These are phyloP conservation scores for Solanum pennellii DNA, from an alignment of 257 asterid genomes.

Conservation along the genomic window DNA sequence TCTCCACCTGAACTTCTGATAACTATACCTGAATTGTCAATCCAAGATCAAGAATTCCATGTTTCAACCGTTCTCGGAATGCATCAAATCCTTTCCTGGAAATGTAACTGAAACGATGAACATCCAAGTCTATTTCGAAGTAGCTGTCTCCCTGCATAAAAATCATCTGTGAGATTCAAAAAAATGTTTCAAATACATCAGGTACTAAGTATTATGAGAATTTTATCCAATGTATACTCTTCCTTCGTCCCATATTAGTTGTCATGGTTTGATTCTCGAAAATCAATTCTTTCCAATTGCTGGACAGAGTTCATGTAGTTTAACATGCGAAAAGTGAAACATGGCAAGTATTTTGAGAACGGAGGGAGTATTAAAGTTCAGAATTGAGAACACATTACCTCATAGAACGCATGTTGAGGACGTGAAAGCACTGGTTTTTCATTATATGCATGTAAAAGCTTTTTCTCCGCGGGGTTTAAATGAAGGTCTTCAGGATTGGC, in stretches of 20 bases:
- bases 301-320: not conserved
- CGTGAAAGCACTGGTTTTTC: constrained; percentile 94
- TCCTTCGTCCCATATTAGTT: not conserved
- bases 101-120: constrained; percentile 86
- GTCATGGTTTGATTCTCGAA: not conserved
- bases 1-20: not conserved
- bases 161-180: not conserved
- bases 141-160: constrained; percentile 57
- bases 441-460: constrained; percentile 70
- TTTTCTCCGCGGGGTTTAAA: constrained; percentile 66
- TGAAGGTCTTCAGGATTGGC: constrained; percentile 72
- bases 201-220: not conserved
- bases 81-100: constrained; percentile 78
- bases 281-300: not conserved
- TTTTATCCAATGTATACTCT: not conserved
- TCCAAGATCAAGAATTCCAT: constrained; percentile 79
- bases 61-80: constrained; percentile 57
- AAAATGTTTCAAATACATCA: not conserved
- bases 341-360: not conserved
- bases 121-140: constrained; percentile 89
- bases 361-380: not conserved
- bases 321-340: not conserved
- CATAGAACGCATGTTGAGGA: constrained; percentile 73
- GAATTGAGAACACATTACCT: constrained; percentile 19
- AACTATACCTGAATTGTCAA: constrained; percentile 71